phyloP scores from a whole-genome alignment of 2,329 filamentous ascomycete genomes.

The Chrysosporium queenslandicum region DNA sequence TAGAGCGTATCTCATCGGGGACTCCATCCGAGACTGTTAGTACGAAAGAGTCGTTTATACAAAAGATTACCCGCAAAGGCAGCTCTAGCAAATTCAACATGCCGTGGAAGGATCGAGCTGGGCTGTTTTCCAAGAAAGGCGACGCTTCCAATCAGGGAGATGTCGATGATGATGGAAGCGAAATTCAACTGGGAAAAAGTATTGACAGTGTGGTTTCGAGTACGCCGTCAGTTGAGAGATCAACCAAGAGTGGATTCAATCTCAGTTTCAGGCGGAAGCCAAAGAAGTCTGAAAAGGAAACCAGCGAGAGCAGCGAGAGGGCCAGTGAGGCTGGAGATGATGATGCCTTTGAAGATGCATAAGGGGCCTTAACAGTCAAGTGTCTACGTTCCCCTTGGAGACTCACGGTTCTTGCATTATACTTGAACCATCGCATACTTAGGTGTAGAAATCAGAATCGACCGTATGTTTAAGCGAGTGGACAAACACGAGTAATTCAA shows the following conservation, averaged over 20 bases:
- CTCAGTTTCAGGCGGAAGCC: slow-evolving; percentile 41
- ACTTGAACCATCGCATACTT: too few species aligned
- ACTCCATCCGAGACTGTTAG: slow-evolving; percentile 33
- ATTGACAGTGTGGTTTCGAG: slow-evolving; percentile 35
- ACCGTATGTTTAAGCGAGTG: too few species aligned
- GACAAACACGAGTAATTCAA: too few species aligned
- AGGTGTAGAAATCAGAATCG: too few species aligned
- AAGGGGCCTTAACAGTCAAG: too few species aligned
- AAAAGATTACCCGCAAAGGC: slow-evolving; percentile 43
- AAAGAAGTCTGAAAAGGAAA: slow-evolving; percentile 34
- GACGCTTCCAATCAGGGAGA: slow-evolving; percentile 33
- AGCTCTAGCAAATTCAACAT: slow-evolving; percentile 43
- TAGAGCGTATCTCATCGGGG: slow-evolving; percentile 39
- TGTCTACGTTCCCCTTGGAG: too few species aligned
- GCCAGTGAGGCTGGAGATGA: slow-evolving; percentile 38
- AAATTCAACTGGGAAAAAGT: slow-evolving; percentile 36
- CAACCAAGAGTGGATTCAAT: slow-evolving; percentile 36
- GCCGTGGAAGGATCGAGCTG: slow-evolving; percentile 42
- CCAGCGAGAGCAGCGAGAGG: slow-evolving; percentile 36
- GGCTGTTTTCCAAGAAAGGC: slow-evolving; percentile 39
- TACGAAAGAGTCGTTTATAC: slow-evolving; percentile 43
- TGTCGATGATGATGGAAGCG: slow-evolving; percentile 36
- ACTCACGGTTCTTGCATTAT: too few species aligned
- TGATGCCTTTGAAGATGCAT: slow-evolving; percentile 29
- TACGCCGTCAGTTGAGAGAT: slow-evolving; percentile 35